Conservation (phyloP, 176 grass and related monocot genomes). For the Eleusine indica region DNA sequence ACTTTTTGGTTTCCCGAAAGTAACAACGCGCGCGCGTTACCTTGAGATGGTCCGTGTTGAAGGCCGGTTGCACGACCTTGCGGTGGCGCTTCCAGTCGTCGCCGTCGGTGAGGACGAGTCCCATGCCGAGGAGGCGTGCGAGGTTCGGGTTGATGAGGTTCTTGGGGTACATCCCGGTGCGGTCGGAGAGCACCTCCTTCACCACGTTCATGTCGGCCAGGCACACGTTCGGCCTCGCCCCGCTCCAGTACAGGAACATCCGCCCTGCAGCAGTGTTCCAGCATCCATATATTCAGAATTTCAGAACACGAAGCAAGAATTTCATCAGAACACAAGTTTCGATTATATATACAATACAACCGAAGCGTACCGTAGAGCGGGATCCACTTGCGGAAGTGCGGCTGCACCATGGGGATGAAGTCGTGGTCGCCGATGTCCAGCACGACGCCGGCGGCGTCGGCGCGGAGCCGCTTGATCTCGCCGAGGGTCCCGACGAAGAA, state of each 20-base stretch:
- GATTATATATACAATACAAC: no score
- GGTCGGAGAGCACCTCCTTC: slow-evolving; percentile 58
- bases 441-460: slow-evolving; percentile 1
- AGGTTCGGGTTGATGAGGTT: slow-evolving; percentile 1
- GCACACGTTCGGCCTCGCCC: slow-evolving; percentile 44
- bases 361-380: slow-evolving; percentile 40
- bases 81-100: slow-evolving; percentile 63
- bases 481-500: slow-evolving; percentile 44
- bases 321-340: neutral
- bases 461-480: slow-evolving; percentile 47
- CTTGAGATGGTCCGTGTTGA: slow-evolving; percentile 75
- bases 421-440: slow-evolving; percentile 49
- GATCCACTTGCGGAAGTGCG: slow-evolving; percentile 54
- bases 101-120: slow-evolving; percentile 45
- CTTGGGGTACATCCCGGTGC: slow-evolving; percentile 52
- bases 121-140: slow-evolving; percentile 48
- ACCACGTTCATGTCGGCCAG: slow-evolving; percentile 48
- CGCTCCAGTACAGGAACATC: slow-evolving; percentile 63
- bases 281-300: neutral
- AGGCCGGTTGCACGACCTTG: slow-evolving; percentile 63
- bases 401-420: slow-evolving; percentile 47
- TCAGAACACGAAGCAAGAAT: neutral
- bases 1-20: neutral
- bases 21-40: neutral
- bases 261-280: slow-evolving; percentile 24